Percentiles rank a stretch among this genome's conserved stretches.
Conservation (phyloP, 2,329 filamentous ascomycete species). For the Lasiodiplodia gonubiensis region DNA sequence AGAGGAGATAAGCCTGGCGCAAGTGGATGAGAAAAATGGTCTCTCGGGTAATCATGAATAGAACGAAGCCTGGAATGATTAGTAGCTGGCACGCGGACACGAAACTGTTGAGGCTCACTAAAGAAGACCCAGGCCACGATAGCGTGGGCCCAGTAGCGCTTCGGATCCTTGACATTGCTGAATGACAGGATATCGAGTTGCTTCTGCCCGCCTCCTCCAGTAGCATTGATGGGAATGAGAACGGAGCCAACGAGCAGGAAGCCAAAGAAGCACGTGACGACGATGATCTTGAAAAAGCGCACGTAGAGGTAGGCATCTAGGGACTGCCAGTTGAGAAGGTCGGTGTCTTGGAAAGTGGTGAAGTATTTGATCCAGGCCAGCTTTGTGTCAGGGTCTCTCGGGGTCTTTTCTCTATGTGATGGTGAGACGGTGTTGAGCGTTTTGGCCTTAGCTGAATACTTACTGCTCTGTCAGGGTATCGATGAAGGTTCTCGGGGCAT, state of each 20-base stretch:
- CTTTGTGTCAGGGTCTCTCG: conserved; percentile 1
- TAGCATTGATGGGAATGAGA: conserved; percentile 55
- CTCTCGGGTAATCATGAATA: conserved; percentile 54
- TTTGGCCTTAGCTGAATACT: background rate
- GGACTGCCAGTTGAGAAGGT: conserved; percentile 55
- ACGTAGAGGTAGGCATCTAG: conserved; percentile 57
- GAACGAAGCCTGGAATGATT: conserved; percentile 40
- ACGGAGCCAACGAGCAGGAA: conserved; percentile 53
- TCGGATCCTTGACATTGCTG: conserved; percentile 42
- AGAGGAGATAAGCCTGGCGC: conserved; percentile 55
- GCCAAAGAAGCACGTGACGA: conserved; percentile 51
- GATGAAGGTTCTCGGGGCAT: conserved; percentile 54
- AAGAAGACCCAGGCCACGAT: conserved; percentile 38
- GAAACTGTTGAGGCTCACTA: conserved; percentile 15
- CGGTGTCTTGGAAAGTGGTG: conserved; percentile 49
- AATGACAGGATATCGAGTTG: conserved; percentile 49
- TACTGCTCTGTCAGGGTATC: conserved; percentile 27
- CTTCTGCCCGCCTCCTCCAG: conserved; percentile 43
- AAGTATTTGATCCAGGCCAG: conserved; percentile 52
- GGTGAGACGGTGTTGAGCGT: background rate
- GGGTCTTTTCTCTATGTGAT: conserved; percentile 23
- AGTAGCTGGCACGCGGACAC: background rate
- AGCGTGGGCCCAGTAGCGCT: conserved; percentile 53
- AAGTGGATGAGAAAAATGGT: conserved; percentile 55
- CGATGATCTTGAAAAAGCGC: conserved; percentile 53